phyloP scores from a whole-genome alignment of 2,329 filamentous ascomycete species.

The Pezizomycotina sp. region DNA sequence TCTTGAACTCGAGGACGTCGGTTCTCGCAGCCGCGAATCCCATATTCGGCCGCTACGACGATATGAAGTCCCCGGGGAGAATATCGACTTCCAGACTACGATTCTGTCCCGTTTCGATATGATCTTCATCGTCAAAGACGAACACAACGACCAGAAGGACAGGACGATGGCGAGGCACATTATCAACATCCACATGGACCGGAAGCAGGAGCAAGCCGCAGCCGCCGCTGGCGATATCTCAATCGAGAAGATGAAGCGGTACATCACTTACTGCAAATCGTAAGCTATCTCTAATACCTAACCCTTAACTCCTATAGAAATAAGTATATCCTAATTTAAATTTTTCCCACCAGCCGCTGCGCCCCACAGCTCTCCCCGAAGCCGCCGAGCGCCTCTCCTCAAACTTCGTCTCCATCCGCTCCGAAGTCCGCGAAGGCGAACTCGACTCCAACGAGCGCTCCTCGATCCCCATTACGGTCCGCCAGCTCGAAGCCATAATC shows the following conservation, averaged over 20 bases:
- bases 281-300: slow-evolving; percentile 37
- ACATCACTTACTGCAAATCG: slow-evolving; percentile 93
- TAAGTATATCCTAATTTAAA: slow-evolving; percentile 26
- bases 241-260: slow-evolving; percentile 92
- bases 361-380: slow-evolving; percentile 80
- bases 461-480: slow-evolving; percentile 91
- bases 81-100: slow-evolving; percentile 98
- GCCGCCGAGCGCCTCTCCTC: slow-evolving; percentile 91
- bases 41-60: slow-evolving; percentile 93
- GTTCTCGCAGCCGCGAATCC: slow-evolving; percentile 93
- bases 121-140: slow-evolving; percentile 97
- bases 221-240: slow-evolving; percentile 74
- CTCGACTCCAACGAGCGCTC: slow-evolving; percentile 77
- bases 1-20: slow-evolving; percentile 86
- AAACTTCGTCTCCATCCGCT: slow-evolving; percentile 90
- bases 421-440: slow-evolving; percentile 83
- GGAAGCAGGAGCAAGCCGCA: slow-evolving; percentile 32
- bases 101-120: slow-evolving; percentile 97
- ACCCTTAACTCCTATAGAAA: background rate
- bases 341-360: slow-evolving; percentile 46
- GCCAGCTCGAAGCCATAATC: slow-evolving; percentile 90
- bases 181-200: slow-evolving; percentile 92
- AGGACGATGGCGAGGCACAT: slow-evolving; percentile 92
- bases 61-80: slow-evolving; percentile 96
- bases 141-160: slow-evolving; percentile 77